These are phyloP conservation scores for Xylaria sp. DNA, from an alignment of 2,329 filamentous ascomycete genomes.

Conservation along the genomic window DNA sequence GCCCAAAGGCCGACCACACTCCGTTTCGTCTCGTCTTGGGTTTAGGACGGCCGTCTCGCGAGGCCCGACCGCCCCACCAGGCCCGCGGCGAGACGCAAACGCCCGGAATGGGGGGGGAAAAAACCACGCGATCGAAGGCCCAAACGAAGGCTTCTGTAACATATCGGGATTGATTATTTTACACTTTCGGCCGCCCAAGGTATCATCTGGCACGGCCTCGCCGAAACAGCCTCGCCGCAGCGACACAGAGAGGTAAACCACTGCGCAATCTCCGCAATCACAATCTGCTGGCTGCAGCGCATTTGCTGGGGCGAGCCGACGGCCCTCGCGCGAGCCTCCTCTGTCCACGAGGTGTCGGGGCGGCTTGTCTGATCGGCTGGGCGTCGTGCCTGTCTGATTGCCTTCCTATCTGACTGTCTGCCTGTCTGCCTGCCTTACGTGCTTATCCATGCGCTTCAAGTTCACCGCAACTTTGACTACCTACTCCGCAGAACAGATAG, in stretches of 20 bases:
- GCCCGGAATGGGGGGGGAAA: no score
- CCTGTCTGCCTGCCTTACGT: not conserved
- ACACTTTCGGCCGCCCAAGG: conserved; percentile 1
- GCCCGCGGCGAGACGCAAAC: not conserved
- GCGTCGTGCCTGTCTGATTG: conserved; percentile 1
- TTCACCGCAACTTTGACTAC: conserved; percentile 13
- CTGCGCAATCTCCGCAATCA: conserved; percentile 16
- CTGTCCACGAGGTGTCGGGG: not conserved
- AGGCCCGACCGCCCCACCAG: conserved; percentile 7
- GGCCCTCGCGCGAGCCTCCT: not conserved
- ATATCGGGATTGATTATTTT: not conserved
- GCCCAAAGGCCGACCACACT: conserved; percentile 16
- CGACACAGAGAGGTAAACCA: not conserved
- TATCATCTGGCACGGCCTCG: conserved; percentile 1
- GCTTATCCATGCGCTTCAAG: not conserved
- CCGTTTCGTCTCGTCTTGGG: conserved; percentile 13
- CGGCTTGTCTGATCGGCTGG: conserved; percentile 3
- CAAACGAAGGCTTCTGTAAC: conserved; percentile 8
- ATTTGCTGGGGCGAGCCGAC: not conserved
- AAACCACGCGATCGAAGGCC: conserved; percentile 5
- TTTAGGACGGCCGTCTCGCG: conserved; percentile 12
- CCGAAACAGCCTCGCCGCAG: conserved; percentile 12
- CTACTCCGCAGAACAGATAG: not conserved
- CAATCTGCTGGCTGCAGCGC: conserved; percentile 10
- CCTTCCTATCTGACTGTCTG: not conserved